Percentiles rank a stretch among this genome's conserved stretches.
Conservation (phyloP, 768 basidiomycete genomes). For the Russula griseocarnosa region DNA sequence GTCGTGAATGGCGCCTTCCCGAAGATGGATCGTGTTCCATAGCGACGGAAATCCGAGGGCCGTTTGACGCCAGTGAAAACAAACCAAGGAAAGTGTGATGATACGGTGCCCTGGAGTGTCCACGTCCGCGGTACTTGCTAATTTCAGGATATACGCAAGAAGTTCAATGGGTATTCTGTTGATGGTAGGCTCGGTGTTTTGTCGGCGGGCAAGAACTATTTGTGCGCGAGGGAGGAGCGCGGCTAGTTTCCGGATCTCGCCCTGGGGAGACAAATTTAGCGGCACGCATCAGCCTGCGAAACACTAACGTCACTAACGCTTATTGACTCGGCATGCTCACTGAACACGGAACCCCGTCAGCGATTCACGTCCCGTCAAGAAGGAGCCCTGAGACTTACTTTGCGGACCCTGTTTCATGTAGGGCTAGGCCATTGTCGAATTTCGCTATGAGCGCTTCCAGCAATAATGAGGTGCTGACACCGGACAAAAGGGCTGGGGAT, state of each 20-base stretch:
- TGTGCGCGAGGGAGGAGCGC: constrained; percentile 27
- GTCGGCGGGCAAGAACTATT: constrained; percentile 20
- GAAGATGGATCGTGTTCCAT: constrained; percentile 29
- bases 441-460: constrained; percentile 22
- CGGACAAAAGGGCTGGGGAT: constrained; percentile 19
- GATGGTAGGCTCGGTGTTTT: constrained; percentile 18
- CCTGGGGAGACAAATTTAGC: constrained; percentile 16
- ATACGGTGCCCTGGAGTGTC: constrained; percentile 19
- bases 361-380: neutral
- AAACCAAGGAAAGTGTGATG: constrained; percentile 27
- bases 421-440: constrained; percentile 20
- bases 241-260: constrained; percentile 21
- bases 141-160: constrained; percentile 24
- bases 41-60: constrained; percentile 26
- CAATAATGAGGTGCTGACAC: constrained; percentile 15
- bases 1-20: constrained; percentile 27
- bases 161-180: constrained; percentile 26
- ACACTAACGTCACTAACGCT: constrained; percentile 9
- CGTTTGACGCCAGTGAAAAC: constrained; percentile 28
- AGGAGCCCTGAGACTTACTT: constrained; percentile 8
- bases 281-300: neutral
- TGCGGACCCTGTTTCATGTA: constrained; percentile 9
- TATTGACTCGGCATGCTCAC: constrained; percentile 6
- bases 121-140: constrained; percentile 17
- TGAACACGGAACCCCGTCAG: constrained; percentile 2